These are phyloP conservation scores for Delitschia confertaspora DNA, from an alignment of 495 filamentous ascomycete species.

Conservation along the genomic window DNA sequence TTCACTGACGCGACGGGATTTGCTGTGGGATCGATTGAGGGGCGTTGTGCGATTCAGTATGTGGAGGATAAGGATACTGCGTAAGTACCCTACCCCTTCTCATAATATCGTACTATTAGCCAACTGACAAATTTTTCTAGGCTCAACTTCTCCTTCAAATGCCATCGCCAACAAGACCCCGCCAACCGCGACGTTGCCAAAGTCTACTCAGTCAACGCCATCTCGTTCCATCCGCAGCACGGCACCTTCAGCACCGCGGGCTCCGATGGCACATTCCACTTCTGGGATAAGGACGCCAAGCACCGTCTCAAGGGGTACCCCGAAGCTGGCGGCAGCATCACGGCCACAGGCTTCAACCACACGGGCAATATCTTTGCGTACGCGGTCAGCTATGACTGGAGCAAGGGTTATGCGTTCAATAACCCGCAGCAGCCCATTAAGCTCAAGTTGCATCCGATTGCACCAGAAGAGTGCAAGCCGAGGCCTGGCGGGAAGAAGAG, in stretches of 20 bases:
- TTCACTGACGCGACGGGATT: slow-evolving; percentile 77
- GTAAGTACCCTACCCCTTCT: slow-evolving; percentile 37
- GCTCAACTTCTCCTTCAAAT: slow-evolving; percentile 88
- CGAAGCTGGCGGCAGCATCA: slow-evolving; percentile 71
- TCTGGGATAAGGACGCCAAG: slow-evolving; percentile 75
- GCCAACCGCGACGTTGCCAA: slow-evolving; percentile 58
- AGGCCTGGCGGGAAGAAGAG: slow-evolving; percentile 62
- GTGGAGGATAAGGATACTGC: slow-evolving; percentile 74
- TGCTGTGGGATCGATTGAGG: slow-evolving; percentile 81
- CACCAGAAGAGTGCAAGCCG: slow-evolving; percentile 72
- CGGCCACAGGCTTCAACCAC: slow-evolving; percentile 66
- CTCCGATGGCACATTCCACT: slow-evolving; percentile 79
- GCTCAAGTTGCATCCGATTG: slow-evolving; percentile 76
- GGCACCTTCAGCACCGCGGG: slow-evolving; percentile 89
- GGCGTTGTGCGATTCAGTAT: slow-evolving; percentile 81
- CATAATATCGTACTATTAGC: background rate
- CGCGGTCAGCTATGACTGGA: slow-evolving; percentile 90
- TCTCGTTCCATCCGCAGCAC: slow-evolving; percentile 78
- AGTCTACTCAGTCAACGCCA: slow-evolving; percentile 82
- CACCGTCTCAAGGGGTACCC: slow-evolving; percentile 81
- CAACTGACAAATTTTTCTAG: no score
- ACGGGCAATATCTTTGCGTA: slow-evolving; percentile 80
- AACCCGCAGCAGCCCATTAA: slow-evolving; percentile 63
- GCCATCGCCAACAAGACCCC: slow-evolving; percentile 70
- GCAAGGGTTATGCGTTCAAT: slow-evolving; percentile 73